Evolutionary conservation across 176 grass and related monocot genomes (phyloP).

Genomic region (Phragmites australis): DNA sequence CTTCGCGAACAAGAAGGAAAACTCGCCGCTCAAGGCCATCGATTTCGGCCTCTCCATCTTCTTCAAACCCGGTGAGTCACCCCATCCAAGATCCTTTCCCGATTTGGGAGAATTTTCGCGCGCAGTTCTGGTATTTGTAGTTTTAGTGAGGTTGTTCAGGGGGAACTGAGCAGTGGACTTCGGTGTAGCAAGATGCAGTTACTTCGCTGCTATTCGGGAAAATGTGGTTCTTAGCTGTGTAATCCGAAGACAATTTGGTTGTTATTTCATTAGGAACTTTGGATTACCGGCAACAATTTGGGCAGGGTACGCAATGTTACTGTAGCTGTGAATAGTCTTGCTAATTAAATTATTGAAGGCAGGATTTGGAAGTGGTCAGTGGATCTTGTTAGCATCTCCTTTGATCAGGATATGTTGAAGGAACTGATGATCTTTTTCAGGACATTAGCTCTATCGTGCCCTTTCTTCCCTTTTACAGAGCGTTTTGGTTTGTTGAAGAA

Average conservation of each 20-base stretch:
- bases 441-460: background rate
- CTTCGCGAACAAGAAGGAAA: conserved; percentile 97
- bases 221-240: conserved; percentile 5
- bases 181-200: conserved; percentile 10
- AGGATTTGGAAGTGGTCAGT: conserved; percentile 5
- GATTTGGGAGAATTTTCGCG: conserved; percentile 28
- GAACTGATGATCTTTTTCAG: background rate
- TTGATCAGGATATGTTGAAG: background rate
- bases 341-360: background rate
- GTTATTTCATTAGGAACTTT: background rate
- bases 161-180: background rate
- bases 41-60: conserved; percentile 98
- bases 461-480: conserved; percentile 2
- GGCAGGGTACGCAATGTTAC: conserved; percentile 1
- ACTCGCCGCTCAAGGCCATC: conserved; percentile 93
- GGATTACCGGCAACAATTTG: conserved; percentile 5
- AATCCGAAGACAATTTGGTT: background rate
- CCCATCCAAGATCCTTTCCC: conserved; percentile 37
- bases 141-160: conserved; percentile 17
- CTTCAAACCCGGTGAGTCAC: conserved; percentile 85
- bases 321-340: background rate
- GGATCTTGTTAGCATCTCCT: background rate
- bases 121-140: conserved; percentile 12
- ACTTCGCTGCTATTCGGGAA: background rate
- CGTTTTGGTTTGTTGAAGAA: conserved; percentile 30